Evolutionary conservation across 2,329 filamentous ascomycete species (phyloP), one percentile per base, ranked within the genome.

Genomic region (Colletotrichum sublineola): DNA sequence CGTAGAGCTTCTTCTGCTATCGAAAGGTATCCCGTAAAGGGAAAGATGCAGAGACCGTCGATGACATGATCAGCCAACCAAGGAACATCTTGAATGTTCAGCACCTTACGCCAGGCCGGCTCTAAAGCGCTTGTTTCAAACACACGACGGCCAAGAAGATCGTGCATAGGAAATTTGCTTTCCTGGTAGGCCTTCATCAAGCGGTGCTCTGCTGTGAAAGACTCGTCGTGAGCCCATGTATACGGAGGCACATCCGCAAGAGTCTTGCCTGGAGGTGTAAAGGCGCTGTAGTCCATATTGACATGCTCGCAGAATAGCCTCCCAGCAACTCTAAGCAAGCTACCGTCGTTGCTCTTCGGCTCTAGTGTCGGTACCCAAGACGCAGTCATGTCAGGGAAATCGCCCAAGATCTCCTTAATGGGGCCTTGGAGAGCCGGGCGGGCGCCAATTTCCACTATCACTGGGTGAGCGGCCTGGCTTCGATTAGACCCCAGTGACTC

Each of bases 191-290:
- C 65, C 18, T 29, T 52, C 15, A 55, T 33, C 5, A 68, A 18
- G 7, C 65, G 65, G 24, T 53, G 36, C n/a, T 68, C 20, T 29
- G 29, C 40, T 6, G 14, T 15, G 24, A 53, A 63, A 7, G 46
- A 24, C 33, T 61, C 20, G 0, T 68, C 65, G 9, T 55, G 65
- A 1, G 44, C 48, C 65, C 65, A 68, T 1, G 65, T 33, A 24
- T 68, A 68, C 12, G 44, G 31, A n/a, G 65, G 65, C 8, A 5
- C 3, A 5, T 68, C 65, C 7, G 15, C 33, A 7, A 68, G 79
- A 5, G 50, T 31, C 5, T 9, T 31, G 5, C 50, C 50, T 33
- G 50, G 50, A 3, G 50, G 50, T 12, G 29, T 6, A 3, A 53
- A 1, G 50, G 29, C 29, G 3, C 9, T 12, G 5, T 53, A 12